Base-by-base conservation (phyloP, 129 eudicot species). In the Flaveria ramosissima region DNA sequence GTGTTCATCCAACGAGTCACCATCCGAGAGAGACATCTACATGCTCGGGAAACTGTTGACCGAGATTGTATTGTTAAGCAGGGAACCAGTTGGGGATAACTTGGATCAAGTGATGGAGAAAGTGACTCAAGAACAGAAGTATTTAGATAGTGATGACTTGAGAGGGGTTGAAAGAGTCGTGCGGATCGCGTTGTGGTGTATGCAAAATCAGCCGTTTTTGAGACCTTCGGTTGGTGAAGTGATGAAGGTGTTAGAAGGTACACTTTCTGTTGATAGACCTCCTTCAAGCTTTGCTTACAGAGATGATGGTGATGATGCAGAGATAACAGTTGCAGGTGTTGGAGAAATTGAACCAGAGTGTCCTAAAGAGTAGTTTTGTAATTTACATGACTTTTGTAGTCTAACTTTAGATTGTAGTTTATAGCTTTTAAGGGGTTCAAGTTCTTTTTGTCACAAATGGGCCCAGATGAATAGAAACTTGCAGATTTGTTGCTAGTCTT, bases 191-290 rank as follows among this genome's bases (percentile, higher is more conserved):
- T 77, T 91, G 62, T 91, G 97, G 97, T 91, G 97, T 81, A 86
- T 85, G 97, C 97, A 91, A 69, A 77, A 59, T 71, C 92, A 89
- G 55, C 87, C 92, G 10, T 87, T 86, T 79, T 74, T 85, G 76
- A 83, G 97, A 72, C 95, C 97, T 59, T 86, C 95, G 2, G 88
- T 86, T 15, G 89, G 92, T 20, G 97, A 91, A 83, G 95, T 91
- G 42, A 84, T 86, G 45, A 91, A 88, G 83, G 93, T 91, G 20
- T 76, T 91, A 27, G 95, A 91, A 81, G 97, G 97, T 61, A 83
- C 92, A 2, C 90, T 89, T 68, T 89, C 97, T 2, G 97, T 91
- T 23, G 95, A 91, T 78, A 86, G 89, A 51, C 97, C 97, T 16
- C 94, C 97, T 4, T 80, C 82, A n/a, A 73, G 75, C 70, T 79